Conservation (phyloP, 108 stramenopile species). For the Stephanodiscus minutulus region DNA sequence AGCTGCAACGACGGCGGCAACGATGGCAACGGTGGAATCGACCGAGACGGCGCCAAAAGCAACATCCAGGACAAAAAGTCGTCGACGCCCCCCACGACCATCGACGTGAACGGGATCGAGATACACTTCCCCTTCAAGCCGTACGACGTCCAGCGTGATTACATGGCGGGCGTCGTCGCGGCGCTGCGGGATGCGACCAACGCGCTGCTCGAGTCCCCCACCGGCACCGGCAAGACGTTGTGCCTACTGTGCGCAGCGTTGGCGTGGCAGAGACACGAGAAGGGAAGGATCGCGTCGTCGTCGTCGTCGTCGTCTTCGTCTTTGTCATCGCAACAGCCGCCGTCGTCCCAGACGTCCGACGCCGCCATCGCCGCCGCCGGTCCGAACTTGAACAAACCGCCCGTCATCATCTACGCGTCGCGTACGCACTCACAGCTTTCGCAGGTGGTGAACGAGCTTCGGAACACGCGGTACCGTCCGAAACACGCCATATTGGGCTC, state of each 20-base stretch:
- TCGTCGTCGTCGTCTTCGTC: not conserved
- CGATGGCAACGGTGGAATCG: not conserved
- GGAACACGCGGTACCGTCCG: constrained; percentile 92
- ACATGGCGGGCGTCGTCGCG: constrained; percentile 90
- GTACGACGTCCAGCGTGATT: constrained; percentile 91
- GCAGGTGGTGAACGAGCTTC: constrained; percentile 95
- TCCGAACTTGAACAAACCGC: constrained; percentile 21
- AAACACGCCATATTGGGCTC: constrained; percentile 92
- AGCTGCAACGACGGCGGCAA: not conserved
- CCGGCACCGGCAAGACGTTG: constrained; percentile 92
- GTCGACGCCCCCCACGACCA: constrained; percentile 56
- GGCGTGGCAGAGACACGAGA: constrained; percentile 81
- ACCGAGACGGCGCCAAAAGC: constrained; percentile 2
- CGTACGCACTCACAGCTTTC: constrained; percentile 96
- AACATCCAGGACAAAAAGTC: constrained; percentile 15
- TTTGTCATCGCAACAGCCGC: not conserved
- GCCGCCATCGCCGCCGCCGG: not conserved
- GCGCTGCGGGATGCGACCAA: constrained; percentile 75
- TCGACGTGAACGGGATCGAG: constrained; percentile 69
- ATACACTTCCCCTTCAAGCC: constrained; percentile 97
- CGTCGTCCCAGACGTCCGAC: not conserved
- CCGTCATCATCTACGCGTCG: constrained; percentile 95
- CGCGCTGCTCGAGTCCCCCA: constrained; percentile 90
- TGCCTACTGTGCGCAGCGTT: constrained; percentile 83
- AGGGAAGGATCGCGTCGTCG: constrained; percentile 7